phyloP scores from a whole-genome alignment of 2,329 filamentous ascomycete genomes.

The Mollisia scopiformis region DNA sequence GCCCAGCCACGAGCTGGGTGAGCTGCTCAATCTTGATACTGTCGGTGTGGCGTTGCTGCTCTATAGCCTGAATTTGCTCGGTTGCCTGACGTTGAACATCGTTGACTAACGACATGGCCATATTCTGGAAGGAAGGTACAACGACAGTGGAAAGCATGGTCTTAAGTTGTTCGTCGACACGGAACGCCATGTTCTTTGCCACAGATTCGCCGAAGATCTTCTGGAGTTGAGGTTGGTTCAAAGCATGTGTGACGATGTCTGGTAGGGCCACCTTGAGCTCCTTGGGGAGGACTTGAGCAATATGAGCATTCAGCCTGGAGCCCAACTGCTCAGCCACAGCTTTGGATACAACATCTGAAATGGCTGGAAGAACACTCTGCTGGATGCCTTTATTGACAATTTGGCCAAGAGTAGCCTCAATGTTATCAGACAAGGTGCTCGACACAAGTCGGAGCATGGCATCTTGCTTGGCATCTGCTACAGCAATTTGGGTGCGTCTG shows the following conservation, averaged over 20 bases:
- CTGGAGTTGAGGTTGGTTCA: constrained; percentile 75
- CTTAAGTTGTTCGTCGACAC: constrained; percentile 71
- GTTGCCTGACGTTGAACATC: constrained; percentile 66
- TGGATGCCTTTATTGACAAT: constrained; percentile 66
- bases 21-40: constrained; percentile 73
- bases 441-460: constrained; percentile 70
- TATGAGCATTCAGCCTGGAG: constrained; percentile 53
- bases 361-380: constrained; percentile 74
- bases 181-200: constrained; percentile 64
- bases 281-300: constrained; percentile 44
- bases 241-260: constrained; percentile 63
- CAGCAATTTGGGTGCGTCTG: constrained; percentile 63
- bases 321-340: constrained; percentile 74
- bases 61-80: constrained; percentile 34
- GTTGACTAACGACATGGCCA: constrained; percentile 65
- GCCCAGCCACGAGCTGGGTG: constrained; percentile 64
- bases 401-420: constrained; percentile 51
- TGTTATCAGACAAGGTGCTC: constrained; percentile 69
- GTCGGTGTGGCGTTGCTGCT: constrained; percentile 35
- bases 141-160: constrained; percentile 64
- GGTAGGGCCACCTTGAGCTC: constrained; percentile 76
- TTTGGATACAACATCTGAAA: constrained; percentile 68
- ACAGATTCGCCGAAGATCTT: constrained; percentile 75
- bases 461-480: constrained; percentile 68
- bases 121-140: constrained; percentile 65